Conservation (phyloP, 805 yeast genomes). For the Lachancea sp. region DNA sequence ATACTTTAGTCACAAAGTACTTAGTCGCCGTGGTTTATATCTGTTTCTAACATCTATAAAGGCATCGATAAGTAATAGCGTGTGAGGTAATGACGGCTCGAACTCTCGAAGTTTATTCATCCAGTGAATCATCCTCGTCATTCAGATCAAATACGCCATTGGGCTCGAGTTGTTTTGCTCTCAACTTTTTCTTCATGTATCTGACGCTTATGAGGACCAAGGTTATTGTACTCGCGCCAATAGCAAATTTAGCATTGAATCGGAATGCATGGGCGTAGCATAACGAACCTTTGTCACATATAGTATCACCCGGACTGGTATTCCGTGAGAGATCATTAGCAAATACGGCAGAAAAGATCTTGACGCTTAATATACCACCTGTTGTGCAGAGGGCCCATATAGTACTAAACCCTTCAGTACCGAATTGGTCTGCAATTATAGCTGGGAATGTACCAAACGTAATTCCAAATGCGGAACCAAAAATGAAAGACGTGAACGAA, state of each 20-base stretch:
- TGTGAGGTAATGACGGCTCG: too few species aligned
- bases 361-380: constrained; percentile 56
- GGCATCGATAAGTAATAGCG: too few species aligned
- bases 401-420: constrained; percentile 60
- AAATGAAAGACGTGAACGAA: constrained; percentile 44
- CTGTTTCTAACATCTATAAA: too few species aligned
- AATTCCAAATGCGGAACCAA: constrained; percentile 65
- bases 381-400: constrained; percentile 72
- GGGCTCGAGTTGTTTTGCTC: not conserved
- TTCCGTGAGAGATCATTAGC: constrained; percentile 47
- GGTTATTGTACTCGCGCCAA: constrained; percentile 12
- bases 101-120: not conserved
- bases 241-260: constrained; percentile 23
- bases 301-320: constrained; percentile 37
- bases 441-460: constrained; percentile 73
- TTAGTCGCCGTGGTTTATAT: not conserved
- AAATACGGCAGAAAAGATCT: constrained; percentile 47
- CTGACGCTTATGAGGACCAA: not conserved
- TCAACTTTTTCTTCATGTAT: not conserved
- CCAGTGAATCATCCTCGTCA: constrained; percentile 5
- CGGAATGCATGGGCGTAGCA: constrained; percentile 45
- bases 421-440: constrained; percentile 64
- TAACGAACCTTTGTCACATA: constrained; percentile 38
- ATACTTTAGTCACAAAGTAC: constrained; percentile 1
- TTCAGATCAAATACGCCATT: constrained; percentile 4